phyloP scores from a whole-genome alignment of 345 rosid genomes.

The Pugionium dolabratum region DNA sequence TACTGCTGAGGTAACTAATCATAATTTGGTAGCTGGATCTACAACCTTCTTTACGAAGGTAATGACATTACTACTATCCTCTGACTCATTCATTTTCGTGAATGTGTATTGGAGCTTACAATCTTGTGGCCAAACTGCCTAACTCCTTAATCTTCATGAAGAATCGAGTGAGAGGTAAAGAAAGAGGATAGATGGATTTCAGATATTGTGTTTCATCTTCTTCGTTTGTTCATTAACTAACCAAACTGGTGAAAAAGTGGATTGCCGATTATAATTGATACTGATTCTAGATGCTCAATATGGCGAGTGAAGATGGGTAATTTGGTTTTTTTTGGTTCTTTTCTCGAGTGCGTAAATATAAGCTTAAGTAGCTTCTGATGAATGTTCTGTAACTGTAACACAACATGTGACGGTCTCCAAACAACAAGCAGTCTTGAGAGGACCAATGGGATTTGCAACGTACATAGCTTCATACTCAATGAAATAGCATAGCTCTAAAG shows the following conservation, averaged over 20 bases:
- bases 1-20: constrained; percentile 22
- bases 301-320: not conserved
- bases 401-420: not conserved
- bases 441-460: too few species aligned
- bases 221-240: not conserved
- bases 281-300: not conserved
- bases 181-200: not conserved
- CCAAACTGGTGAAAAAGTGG: not conserved
- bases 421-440: not conserved
- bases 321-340: too few species aligned
- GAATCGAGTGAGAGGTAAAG: constrained; percentile 1
- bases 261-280: not conserved
- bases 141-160: not conserved
- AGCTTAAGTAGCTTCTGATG: not conserved
- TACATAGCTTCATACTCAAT: not conserved
- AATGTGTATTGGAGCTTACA: not conserved
- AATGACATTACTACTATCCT: too few species aligned
- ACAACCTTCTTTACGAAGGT: not conserved
- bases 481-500: not conserved
- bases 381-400: not conserved
- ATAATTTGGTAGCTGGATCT: constrained; percentile 16
- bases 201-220: not conserved
- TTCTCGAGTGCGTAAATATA: too few species aligned
- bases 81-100: not conserved
- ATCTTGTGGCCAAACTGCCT: not conserved